Conservation (phyloP, 306 rosid genomes). For the Dalbergia cochinchinensis region DNA sequence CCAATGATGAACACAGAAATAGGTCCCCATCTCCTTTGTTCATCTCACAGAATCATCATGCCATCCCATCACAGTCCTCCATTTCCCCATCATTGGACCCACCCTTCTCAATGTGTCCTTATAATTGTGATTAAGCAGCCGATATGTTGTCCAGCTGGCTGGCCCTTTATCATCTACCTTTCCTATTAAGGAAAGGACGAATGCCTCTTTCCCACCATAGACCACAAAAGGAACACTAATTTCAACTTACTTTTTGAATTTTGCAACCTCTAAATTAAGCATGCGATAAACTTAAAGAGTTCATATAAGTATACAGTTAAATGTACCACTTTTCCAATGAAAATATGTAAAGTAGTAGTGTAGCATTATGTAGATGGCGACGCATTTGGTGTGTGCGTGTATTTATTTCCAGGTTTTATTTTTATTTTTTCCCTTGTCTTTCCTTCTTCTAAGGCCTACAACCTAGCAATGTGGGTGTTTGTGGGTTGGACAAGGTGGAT, state of each 20-base stretch:
- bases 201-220: constrained; percentile 18
- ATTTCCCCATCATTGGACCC: constrained; percentile 43
- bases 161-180: constrained; percentile 38
- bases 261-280: constrained; percentile 34
- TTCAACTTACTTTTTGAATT: constrained; percentile 7
- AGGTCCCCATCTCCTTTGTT: constrained; percentile 15
- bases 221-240: constrained; percentile 1
- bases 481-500: no score
- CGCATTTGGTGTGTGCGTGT: no score
- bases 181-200: constrained; percentile 54
- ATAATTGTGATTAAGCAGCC: constrained; percentile 33
- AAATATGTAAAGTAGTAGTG: neutral
- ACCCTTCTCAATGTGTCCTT: constrained; percentile 19
- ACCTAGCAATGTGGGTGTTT: no score
- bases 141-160: constrained; percentile 54
- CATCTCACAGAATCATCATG: constrained; percentile 31
- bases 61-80: constrained; percentile 45
- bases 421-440: no score
- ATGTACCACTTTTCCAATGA: no score
- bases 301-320: neutral
- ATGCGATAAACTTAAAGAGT: neutral
- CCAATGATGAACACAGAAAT: constrained; percentile 45
- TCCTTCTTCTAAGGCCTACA: no score
- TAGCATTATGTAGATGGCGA: no score
- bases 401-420: no score